Conservation (phyloP, 83 land plant species). For the Picea abies region DNA sequence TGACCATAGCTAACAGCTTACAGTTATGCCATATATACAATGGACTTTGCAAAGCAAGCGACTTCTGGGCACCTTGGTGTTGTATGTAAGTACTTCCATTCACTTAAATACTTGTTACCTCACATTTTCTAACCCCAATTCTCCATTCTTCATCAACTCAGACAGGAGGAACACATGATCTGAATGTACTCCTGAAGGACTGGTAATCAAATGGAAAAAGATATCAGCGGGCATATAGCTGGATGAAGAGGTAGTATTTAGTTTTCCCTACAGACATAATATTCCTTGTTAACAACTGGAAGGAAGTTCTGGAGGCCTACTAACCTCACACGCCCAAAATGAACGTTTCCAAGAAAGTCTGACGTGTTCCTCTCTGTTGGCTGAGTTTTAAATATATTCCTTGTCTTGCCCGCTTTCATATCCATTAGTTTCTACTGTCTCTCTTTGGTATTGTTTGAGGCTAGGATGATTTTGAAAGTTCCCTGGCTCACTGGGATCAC, state of each 20-base stretch:
- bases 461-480: no score
- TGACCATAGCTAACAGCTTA: background rate
- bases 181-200: background rate
- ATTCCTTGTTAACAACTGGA: background rate
- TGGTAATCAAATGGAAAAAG: background rate
- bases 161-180: background rate
- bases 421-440: background rate
- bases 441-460: background rate
- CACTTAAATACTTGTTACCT: background rate
- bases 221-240: background rate
- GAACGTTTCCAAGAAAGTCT: background rate
- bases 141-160: background rate
- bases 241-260: background rate
- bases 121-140: background rate
- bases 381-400: background rate
- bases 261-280: background rate
- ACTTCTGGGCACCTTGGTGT: background rate
- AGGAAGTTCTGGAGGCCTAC: background rate
- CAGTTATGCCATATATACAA: conserved; percentile 7
- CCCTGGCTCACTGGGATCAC: no score
- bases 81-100: background rate
- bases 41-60: background rate
- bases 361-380: background rate
- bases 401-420: background rate
- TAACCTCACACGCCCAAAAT: background rate